Evolutionary conservation across 1,284 basidiomycete genomes (phyloP), one percentile per base, ranked within the genome.

Genomic region (Apiotrichum mycotoxinovorans): DNA sequence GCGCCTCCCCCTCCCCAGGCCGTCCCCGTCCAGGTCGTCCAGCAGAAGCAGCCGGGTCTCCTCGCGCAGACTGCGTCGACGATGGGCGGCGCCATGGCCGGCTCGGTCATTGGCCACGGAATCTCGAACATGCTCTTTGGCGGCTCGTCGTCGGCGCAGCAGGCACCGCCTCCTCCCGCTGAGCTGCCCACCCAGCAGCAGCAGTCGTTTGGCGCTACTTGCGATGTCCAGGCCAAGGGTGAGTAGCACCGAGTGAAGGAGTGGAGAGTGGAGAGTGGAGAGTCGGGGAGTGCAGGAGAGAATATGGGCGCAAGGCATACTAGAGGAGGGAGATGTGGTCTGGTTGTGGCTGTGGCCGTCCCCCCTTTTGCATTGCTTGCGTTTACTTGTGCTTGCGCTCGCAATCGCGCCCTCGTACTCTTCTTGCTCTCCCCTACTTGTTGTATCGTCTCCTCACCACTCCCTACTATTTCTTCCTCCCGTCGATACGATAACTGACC

Each of bases 91-190:
- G 82, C 80, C 38, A 76, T 82, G 30, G 74, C 74, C 18, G 76
- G 76, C 43, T 81, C 80, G 10, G 79, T 81, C 49, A 73, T 83
- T 45, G 82, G 81, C 34, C 82, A 83, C 72, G 82, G 81, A 44
- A 76, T 83, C 60, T 76, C 71, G 54, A 80, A 75, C 74, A 82
- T 82, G 78, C 75, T 83, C 46, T 83, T 82, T 58, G 82, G 82
- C 22, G 78, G 78, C 46, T 66, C 71, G 26, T 61, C 71, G 46
- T 52, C 40, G 64, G 67, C 49, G 65, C 66, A 12, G 66, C 73
- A n/a, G 50, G 61, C 66, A 25, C 73, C 75, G 23, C 75, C 79
- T 9, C 66, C 72, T 1, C 72, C 67, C 15, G 70, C 73, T 35
- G 69, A 77, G 58, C 72, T 75, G 47, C 66, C 72, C 42, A 68